Percentiles rank a stretch among this genome's conserved stretches.
phyloP scores from a whole-genome alignment of 23 red algal species.

The Cyanidioschyzon merolae region DNA sequence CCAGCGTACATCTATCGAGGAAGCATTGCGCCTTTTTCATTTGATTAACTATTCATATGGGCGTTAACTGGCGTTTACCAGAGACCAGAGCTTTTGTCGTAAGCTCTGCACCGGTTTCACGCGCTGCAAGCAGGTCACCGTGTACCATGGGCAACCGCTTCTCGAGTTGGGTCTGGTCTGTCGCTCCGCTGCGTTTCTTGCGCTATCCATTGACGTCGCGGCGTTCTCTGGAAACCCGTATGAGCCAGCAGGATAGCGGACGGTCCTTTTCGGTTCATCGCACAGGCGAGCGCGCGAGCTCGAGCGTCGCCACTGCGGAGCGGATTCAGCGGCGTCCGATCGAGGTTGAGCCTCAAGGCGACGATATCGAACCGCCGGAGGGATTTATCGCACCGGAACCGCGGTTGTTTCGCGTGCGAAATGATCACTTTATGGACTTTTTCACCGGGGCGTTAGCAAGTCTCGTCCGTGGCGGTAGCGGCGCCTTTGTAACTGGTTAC shows the following conservation, averaged over 20 bases:
- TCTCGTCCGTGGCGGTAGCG: conserved; percentile 34
- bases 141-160: background rate
- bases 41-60: too few species aligned
- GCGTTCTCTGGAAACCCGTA: background rate
- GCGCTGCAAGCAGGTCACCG: background rate
- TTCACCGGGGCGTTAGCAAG: background rate
- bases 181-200: background rate
- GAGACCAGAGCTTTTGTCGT: background rate
- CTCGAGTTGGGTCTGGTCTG: background rate
- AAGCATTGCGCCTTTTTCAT: too few species aligned
- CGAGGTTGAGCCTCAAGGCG: background rate
- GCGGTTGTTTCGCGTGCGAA: background rate
- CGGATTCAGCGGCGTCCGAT: background rate
- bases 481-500: conserved; percentile 68
- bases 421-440: background rate
- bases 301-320: background rate
- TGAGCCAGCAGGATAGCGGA: background rate
- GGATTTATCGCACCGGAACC: background rate
- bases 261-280: background rate
- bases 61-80: background rate
- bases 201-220: background rate
- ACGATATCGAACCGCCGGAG: conserved; percentile 13
- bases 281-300: background rate
- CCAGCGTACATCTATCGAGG: too few species aligned
- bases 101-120: background rate